Base-by-base conservation (phyloP, 1,284 basidiomycete genomes). In the Coniophora puteana region DNA sequence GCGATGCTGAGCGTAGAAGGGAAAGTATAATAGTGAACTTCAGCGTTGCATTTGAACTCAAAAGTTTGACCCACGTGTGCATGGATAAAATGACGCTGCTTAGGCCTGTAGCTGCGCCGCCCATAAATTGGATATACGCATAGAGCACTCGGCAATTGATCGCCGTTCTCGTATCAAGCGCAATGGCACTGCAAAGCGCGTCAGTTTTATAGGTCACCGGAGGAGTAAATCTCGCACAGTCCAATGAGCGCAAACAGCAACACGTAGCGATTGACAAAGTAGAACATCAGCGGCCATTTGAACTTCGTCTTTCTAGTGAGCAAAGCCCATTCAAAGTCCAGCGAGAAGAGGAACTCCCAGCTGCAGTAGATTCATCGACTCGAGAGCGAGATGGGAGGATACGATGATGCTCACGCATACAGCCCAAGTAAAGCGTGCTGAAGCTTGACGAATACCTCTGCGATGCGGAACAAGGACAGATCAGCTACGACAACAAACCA, bases 341-440 rank as follows among this genome's bases (percentile, higher is more conserved):
- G n/a, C n/a, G n/a, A n/a, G n/a, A n/a, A n/a, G n/a, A n/a, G n/a
- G n/a, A n/a, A n/a, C n/a, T n/a, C n/a, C n/a, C n/a, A n/a, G n/a
- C n/a, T n/a, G n/a, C n/a, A n/a, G n/a, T n/a, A n/a, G n/a, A n/a
- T n/a, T n/a, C n/a, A n/a, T n/a, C n/a, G n/a, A n/a, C n/a, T n/a
- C n/a, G n/a, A n/a, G 7, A 5, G 13, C 1, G 24, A 17, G 21
- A 10, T n/a, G 0, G 5, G n/a, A n/a, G n/a, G n/a, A n/a, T n/a
- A n/a, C n/a, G n/a, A n/a, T n/a, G n/a, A n/a, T n/a, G 21, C 58
- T 46, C 45, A 59, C 61, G 52, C 48, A 36, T 59, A 59, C 12
- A 59, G 48, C 25, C 57, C 57, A 29, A 61, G 30, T 13, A 63
- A 32, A 2, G 41, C 44, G 33, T 59, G 57, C 38, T 61, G 46